Evolutionary conservation across 1,139 yeast genomes (phyloP), one percentile per base, ranked within the genome.

Genomic region (Keqinozyma sinolaborantium): DNA sequence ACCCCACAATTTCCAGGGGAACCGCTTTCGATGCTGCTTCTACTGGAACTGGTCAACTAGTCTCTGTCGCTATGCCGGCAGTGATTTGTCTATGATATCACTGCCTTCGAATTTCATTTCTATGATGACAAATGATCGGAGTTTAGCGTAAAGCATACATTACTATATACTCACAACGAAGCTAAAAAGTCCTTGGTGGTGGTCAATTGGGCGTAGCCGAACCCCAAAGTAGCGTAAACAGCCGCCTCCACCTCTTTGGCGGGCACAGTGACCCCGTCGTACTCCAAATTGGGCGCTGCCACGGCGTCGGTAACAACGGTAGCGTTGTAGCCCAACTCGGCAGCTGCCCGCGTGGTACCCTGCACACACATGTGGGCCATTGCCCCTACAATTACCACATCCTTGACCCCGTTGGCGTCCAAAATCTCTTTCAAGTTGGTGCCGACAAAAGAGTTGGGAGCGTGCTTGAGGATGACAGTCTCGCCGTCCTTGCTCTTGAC

Each of bases 341-440:
- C 18, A 15, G 36, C 36, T 14, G 23, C 34, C 15, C 36, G 30
- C 15, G 32, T 8, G 5, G 36, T 31, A 6, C 36, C 36, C 16
- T 31, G 36, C 12, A 33, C 26, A 24, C 36, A 33, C n/a, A 33
- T 11, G 19, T 33, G 32, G 4, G 36, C 14, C 36, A 33, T 33
- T 2, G 36, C 36, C 2, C 36, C 36, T 10, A 33, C 31, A 26
- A 33, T 25, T 4, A 28, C 16, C n/a, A 33, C 11, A 8, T 33
- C 32, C 6, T n/a, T 23, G n/a, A 33, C 23, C 14, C 24, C 28
- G 18, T 31, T 27, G 1, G 27, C 28, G 6, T 33, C 32, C 12
- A 33, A 25, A 5, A 27, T 15, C 25, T 20, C 14, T 16, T 33
- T 18, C 18, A 33, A 28, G 21, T 30, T 25, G 16, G 36, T 33